Base-by-base conservation (phyloP, 768 basidiomycete species). In the Cubamyces sp. region DNA sequence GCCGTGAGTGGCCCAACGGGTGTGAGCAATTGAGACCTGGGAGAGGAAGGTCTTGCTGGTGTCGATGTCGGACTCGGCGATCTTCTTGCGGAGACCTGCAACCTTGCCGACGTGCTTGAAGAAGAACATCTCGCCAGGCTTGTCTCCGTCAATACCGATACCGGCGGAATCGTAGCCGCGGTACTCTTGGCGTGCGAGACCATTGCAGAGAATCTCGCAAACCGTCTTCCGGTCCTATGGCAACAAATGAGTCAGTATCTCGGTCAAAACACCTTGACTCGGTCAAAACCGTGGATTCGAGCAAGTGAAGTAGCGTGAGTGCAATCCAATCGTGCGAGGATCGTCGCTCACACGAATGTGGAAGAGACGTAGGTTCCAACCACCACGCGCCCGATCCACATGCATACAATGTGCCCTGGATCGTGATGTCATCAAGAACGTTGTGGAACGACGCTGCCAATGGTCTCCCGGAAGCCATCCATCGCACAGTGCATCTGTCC, bases 71-170 rank as follows among this genome's bases (percentile, higher is more conserved):
- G 92, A 86, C 59, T 80, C 78, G 42, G 87, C 85, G 71, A 97
- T 95, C 77, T 89, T 86, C 80, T 96, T 91, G 75, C 94, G 90
- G 54, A 99, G 84, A 26, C 90, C 88, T 47, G 90, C 90, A 56
- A 99, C 97, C 76, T 99, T 99, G 75, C 97, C 97, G 54, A 98
- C 97, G 75, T 96, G 90, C 81, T 97, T 98, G 87, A 96, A 98
- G 79, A 87, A 94, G 51, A 91, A 62, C 49, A 93, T 82, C 50
- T 88, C 78, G 47, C 87, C 87, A 1, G 86, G 78, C 68, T 87
- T 87, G 80, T 98, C 96, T 43, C 95, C 96, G 71, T 99, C 97
- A 67, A 98, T 84, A 61, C 88, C 87, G 46, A 94, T 77, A 69
- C 92, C 92, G 21, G 96, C 97, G 67, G 92, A 94, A 74, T 99